phyloP scores from a whole-genome alignment of 352 stramenopile species.

The Pythium chondricola region DNA sequence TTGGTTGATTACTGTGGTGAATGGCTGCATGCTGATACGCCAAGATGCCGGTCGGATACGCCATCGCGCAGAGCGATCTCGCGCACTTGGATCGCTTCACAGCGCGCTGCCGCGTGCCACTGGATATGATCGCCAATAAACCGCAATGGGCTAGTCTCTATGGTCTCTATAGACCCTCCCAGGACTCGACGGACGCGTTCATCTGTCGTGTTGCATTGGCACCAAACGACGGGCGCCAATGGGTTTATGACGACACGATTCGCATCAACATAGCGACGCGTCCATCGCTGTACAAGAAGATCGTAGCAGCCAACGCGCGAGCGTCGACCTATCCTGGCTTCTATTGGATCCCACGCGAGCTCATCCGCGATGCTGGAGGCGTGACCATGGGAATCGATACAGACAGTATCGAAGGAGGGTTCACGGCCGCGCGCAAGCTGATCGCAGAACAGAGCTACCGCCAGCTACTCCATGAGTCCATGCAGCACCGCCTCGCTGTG shows the following conservation, averaged over 20 bases:
- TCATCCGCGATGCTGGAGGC: slow-evolving; percentile 33
- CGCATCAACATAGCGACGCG: background rate
- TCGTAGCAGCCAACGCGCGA: background rate
- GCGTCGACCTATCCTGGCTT: slow-evolving; percentile 5
- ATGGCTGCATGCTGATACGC: slow-evolving; percentile 3
- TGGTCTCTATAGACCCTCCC: slow-evolving; percentile 11
- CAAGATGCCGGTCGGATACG: slow-evolving; percentile 16
- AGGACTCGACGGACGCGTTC: background rate
- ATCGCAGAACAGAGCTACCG: slow-evolving; percentile 30
- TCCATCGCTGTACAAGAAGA: background rate
- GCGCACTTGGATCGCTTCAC: slow-evolving; percentile 42
- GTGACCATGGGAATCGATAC: slow-evolving; percentile 43
- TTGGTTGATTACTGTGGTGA: background rate
- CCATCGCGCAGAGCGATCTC: slow-evolving; percentile 15
- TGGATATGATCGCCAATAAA: slow-evolving; percentile 21
- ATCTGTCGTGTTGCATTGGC: slow-evolving; percentile 41
- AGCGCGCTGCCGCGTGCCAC: slow-evolving; percentile 42
- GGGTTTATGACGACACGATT: slow-evolving; percentile 5
- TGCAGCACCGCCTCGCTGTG: slow-evolving; percentile 46
- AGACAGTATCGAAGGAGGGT: background rate
- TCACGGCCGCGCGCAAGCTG: slow-evolving; percentile 19
- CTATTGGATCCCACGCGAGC: slow-evolving; percentile 41
- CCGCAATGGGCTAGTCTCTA: slow-evolving; percentile 33
- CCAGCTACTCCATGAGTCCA: slow-evolving; percentile 44
- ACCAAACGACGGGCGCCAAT: background rate